Base-by-base conservation (phyloP, 2,329 filamentous ascomycete species). In the Escovopsis sp. region DNA sequence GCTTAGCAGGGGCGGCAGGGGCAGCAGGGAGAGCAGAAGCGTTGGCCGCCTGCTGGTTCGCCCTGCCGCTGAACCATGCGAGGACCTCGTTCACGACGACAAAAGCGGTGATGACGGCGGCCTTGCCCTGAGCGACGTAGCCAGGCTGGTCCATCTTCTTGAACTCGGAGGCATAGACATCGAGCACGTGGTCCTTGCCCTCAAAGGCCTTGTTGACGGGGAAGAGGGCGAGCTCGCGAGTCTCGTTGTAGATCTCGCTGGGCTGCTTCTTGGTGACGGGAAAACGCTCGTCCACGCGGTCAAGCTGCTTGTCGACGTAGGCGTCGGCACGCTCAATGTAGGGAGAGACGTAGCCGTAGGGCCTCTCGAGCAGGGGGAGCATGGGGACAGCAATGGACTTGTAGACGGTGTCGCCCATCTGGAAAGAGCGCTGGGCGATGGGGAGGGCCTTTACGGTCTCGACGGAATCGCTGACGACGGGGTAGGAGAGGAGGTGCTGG, bases 401-500 rank as follows among this genome's bases (percentile, higher is more conserved):
- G 70, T 88, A 94, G 54, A 80, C 80, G 47, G 78, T 75, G 58
- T 83, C 75, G 60, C 81, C 75, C 48, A 91, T 65, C 54, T 82
- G 72, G 58, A 95, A 68, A 36, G 86, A 88, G 66, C 81, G 87
- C 61, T 86, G 80, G 57, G 85, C 88, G 58, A 85, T 81, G 40
- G 85, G 80, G 66, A 89, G 85, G 57, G 75, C 69, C 65, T 87
- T 85, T 73, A 93, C 81, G 57, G 77, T 79, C 47, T 75, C 68
- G 63, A 94, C 77, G 55, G 79, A 69, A 62, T 94, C 86, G 57
- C 76, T 77, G 58, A 95, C 75, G 51, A 93, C 64, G 35, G 89
- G 89, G 65, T 94, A 94, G 51, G 80, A 81, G 53, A 79, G 72
- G 49, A 95, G 72, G 59, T 95, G 88, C 85, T 94, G 53, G 35